These are phyloP conservation scores for Peziza echinospora DNA, from an alignment of 495 filamentous ascomycete species.

Conservation along the genomic window DNA sequence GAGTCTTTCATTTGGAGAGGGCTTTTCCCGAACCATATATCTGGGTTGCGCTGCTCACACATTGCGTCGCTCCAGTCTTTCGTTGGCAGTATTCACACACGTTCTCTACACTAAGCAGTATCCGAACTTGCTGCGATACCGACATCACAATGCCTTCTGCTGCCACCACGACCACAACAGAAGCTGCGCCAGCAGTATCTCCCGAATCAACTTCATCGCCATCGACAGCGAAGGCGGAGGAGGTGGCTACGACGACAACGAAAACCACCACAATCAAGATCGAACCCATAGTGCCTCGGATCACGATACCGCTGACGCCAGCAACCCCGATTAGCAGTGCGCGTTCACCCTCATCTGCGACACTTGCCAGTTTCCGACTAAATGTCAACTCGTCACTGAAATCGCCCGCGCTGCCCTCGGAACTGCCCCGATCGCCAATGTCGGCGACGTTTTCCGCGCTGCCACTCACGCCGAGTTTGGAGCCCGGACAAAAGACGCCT, in stretches of 20 bases:
- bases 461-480: constrained; percentile 5
- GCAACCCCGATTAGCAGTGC: no score
- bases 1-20: background rate
- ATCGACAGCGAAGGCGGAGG: background rate
- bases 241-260: background rate
- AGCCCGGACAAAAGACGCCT: constrained; percentile 39
- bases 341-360: no score
- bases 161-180: no score
- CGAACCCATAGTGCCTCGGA: background rate
- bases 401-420: constrained; percentile 13
- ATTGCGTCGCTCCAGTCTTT: background rate
- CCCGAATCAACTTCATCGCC: background rate
- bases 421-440: constrained; percentile 18
- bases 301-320: background rate
- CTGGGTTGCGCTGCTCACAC: background rate
- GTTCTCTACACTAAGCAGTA: no score
- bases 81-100: background rate
- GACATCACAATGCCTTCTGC: no score
- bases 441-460: constrained; percentile 11
- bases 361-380: background rate
- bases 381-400: background rate
- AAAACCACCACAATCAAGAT: background rate
- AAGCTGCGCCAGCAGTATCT: background rate
- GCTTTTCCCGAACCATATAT: background rate
- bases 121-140: no score